Evolutionary conservation across 768 basidiomycete species (phyloP), one percentile per base, ranked within the genome.

Genomic region (Leccinum rimulosum): DNA sequence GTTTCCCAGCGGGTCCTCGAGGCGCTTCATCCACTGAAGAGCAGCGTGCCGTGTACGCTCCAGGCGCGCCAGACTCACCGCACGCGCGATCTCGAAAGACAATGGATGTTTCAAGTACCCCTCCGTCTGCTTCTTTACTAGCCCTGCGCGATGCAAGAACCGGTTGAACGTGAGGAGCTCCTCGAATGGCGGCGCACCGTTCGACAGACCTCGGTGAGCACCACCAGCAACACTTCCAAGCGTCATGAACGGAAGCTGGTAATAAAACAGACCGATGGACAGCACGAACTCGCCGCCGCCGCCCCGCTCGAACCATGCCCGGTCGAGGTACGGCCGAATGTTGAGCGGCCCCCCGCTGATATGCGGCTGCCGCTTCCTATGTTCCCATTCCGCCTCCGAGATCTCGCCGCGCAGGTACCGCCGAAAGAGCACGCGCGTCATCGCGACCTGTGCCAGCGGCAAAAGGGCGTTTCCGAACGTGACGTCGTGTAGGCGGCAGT

Each of bases 401-500:
- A 86, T 81, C 15, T 81, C 73, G 1, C 84, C 83, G 5, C 73
- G 74, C 12, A 80, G 62, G 59, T 79, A 82, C 36, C 73, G 75
- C 28, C 77, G 74, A 50, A 80, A 79, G 12, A 86, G 74, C 8
- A 84, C 63, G 1, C 84, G 80, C 6, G 83, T 75, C 54, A 82
- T 69, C 0, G 80, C 84, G 10, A 84, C 72, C 64, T 86, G 85
- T 2, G 74, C 78, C 22, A 86, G 73, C 3, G 81, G 73, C 2
- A 81, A 76, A 40, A 76, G 77, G 5, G 75, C 82, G 49, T 78
- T 77, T 1, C 84, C 84, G 40, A 86, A 80, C 0, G 84, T 84
- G 25, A 85, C 33, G 1, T 66, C 62, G 19, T 80, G 66, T 36
- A 67, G 63, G 48, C 78, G 78, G 61, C 83, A 84, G 33, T 68